Conservation (phyloP, 2,329 filamentous ascomycete species). For the Aspergillus pseudoterreus region DNA sequence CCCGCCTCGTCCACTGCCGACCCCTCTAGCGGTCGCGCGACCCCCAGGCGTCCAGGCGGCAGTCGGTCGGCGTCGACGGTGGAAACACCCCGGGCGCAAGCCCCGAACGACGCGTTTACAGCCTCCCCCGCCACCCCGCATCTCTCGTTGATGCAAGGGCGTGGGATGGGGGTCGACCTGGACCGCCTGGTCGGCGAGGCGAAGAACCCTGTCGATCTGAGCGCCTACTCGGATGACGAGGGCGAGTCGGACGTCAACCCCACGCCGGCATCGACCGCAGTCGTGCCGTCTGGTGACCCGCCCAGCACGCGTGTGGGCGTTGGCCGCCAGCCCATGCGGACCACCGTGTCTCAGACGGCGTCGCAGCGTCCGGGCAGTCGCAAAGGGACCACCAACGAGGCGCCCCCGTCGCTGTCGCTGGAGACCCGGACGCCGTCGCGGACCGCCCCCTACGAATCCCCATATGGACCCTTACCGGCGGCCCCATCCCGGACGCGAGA, state of each 20-base stretch:
- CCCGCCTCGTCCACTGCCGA: conserved; percentile 11
- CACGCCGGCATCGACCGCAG: conserved; percentile 19
- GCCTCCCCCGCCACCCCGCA: conserved; percentile 61
- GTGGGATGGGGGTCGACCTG: conserved; percentile 60
- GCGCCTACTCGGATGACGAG: conserved; percentile 38
- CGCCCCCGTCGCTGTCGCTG: conserved; percentile 39
- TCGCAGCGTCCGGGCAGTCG: conserved; percentile 54
- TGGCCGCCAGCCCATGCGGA: conserved; percentile 53
- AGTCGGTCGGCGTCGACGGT: conserved; percentile 15
- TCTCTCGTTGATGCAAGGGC: conserved; percentile 60
- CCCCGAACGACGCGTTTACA: conserved; percentile 42
- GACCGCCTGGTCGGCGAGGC: conserved; percentile 56
- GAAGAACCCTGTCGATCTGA: conserved; percentile 38
- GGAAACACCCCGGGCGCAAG: conserved; percentile 21
- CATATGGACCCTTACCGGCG: conserved; percentile 21
- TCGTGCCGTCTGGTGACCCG: conserved; percentile 16
- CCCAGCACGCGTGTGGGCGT: conserved; percentile 27
- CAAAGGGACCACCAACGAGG: conserved; percentile 50
- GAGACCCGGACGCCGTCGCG: conserved; percentile 36
- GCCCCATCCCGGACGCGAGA: conserved; percentile 40
- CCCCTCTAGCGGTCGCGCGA: conserved; percentile 8
- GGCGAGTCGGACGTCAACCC: conserved; percentile 35
- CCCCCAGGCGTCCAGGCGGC: conserved; percentile 18
- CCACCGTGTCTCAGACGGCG: conserved; percentile 51
- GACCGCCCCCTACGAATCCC: conserved; percentile 21